These are phyloP conservation scores for Oryza glumipatula DNA, from an alignment of 176 grass and related monocot species.

Conservation along the genomic window DNA sequence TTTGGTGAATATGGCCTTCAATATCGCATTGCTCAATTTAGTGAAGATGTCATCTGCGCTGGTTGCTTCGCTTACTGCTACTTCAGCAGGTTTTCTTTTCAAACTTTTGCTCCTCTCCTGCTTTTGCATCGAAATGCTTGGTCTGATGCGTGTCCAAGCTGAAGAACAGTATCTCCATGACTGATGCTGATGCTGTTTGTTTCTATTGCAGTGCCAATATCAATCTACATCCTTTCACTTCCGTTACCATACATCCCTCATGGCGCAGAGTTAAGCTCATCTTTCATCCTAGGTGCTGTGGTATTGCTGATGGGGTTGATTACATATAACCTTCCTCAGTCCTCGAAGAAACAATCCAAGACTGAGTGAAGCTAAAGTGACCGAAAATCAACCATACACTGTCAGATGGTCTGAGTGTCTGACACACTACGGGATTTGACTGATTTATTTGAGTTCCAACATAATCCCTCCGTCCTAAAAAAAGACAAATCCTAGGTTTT, in stretches of 20 bases:
- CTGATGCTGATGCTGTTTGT: neutral
- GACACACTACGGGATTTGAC: neutral
- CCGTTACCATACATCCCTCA: constrained; percentile 84
- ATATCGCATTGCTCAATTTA: constrained; percentile 89
- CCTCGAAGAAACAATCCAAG: constrained; percentile 50
- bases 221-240: constrained; percentile 85
- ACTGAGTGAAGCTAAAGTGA: constrained; percentile 29
- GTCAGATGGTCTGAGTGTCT: too few relatives aligned
- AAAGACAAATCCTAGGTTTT: too few relatives aligned
- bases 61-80: constrained; percentile 82
- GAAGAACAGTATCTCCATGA: neutral
- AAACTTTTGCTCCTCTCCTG: neutral
- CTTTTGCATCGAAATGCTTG: neutral
- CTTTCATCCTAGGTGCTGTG: constrained; percentile 58
- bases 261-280: constrained; percentile 50
- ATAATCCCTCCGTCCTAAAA: too few relatives aligned
- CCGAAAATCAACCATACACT: neutral
- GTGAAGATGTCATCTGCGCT: constrained; percentile 94
- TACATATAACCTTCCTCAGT: constrained; percentile 71
- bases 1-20: constrained; percentile 85
- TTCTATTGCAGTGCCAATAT: constrained; percentile 71
- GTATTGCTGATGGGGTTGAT: constrained; percentile 69
- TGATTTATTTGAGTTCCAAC: neutral
- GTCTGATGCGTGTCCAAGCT: neutral
- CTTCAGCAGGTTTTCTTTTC: constrained; percentile 66